Conservation (phyloP, 2,329 filamentous ascomycete genomes). For the Drechslerella coelobrocha region DNA sequence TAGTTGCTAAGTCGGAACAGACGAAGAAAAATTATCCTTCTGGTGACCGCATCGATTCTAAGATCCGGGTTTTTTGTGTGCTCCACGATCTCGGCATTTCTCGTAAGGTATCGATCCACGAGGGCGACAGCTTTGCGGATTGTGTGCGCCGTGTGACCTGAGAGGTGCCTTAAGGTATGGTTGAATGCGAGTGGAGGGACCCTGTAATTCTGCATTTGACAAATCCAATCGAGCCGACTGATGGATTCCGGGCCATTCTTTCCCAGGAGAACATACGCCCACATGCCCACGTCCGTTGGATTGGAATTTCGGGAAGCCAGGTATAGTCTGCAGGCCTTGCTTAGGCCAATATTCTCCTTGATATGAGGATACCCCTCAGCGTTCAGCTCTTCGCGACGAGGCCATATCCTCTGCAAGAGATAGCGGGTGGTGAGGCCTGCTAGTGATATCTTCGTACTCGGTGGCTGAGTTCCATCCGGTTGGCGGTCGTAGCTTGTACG, state of each 20-base stretch:
- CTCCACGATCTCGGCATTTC: conserved; percentile 26
- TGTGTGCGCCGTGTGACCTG: conserved; percentile 25
- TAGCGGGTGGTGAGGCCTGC: conserved; percentile 38
- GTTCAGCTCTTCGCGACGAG: conserved; percentile 18
- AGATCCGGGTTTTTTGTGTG: conserved; percentile 5
- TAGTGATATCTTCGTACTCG: conserved; percentile 21
- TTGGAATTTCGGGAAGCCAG: conserved; percentile 31
- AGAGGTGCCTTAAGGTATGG: conserved; percentile 37
- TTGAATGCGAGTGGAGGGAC: conserved; percentile 32
- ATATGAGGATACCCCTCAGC: conserved; percentile 35
- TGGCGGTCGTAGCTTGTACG: conserved; percentile 15
- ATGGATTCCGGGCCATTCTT: conserved; percentile 28
- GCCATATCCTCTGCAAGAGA: conserved; percentile 34
- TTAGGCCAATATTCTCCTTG: conserved; percentile 10
- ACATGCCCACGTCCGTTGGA: conserved; percentile 13
- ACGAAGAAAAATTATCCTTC: conserved; percentile 38
- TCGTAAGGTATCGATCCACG: conserved; percentile 25
- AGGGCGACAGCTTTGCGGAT: conserved; percentile 15
- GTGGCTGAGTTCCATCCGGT: not conserved
- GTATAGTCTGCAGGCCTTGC: conserved; percentile 12
- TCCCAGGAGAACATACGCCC: conserved; percentile 35
- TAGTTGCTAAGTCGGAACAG: conserved; percentile 39
- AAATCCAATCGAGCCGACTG: conserved; percentile 32
- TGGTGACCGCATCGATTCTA: conserved; percentile 31
- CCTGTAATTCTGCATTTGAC: conserved; percentile 21